phyloP scores from a whole-genome alignment of 2,329 filamentous ascomycete species.

The Neonectria neomacrospora region DNA sequence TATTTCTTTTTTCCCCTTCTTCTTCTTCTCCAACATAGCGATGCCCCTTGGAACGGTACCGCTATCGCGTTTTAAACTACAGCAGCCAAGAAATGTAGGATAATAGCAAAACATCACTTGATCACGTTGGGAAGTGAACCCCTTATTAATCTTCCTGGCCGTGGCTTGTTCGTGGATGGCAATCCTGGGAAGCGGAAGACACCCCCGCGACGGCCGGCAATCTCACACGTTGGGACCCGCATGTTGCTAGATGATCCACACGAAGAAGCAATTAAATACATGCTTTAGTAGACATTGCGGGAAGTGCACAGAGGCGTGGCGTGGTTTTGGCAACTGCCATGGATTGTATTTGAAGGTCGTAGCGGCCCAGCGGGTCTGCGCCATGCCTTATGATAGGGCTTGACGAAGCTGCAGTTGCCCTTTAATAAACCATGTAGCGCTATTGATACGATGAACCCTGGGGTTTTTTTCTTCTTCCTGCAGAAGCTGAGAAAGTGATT shows the following conservation, averaged over 20 bases:
- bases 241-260: background rate
- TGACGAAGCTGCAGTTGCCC: background rate
- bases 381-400: background rate
- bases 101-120: background rate
- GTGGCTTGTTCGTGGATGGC: background rate
- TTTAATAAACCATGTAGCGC: background rate
- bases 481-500: too few relatives aligned
- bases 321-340: background rate
- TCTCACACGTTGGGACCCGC: background rate
- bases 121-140: background rate
- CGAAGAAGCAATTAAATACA: slow-evolving; percentile 1
- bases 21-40: background rate
- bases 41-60: background rate
- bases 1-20: background rate
- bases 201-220: background rate
- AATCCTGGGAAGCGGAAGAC: background rate
- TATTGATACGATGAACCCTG: too few relatives aligned
- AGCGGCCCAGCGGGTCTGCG: too few relatives aligned
- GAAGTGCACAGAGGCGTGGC: background rate
- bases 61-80: background rate
- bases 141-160: background rate
- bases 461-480: too few relatives aligned
- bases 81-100: background rate
- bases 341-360: background rate
- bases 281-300: background rate